A percentile compares a stretch with the other conserved stretches of the same genome.
Conservation (phyloP, 352 stramenopile genomes). For the Phytopythium mirpurense region DNA sequence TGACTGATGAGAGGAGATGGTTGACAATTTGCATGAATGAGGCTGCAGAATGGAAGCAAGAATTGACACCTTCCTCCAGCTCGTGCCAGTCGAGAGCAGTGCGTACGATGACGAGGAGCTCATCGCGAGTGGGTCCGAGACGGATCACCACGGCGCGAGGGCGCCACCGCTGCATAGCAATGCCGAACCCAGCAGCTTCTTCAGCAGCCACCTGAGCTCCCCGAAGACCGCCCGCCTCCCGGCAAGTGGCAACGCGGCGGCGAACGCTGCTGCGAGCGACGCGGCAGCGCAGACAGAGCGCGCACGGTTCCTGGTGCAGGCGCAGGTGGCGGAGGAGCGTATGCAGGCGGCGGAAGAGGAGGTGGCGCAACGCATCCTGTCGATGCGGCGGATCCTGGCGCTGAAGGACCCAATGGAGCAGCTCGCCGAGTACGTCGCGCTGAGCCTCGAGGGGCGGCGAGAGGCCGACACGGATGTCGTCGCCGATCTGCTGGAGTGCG, state of each 20-base stretch:
- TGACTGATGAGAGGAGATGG: too few relatives aligned
- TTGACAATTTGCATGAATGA: too few relatives aligned
- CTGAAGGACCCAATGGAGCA: conserved; percentile 55
- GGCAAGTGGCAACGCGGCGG: neutral
- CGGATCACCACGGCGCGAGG: neutral
- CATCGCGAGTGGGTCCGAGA: conserved; percentile 12
- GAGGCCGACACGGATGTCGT: conserved; percentile 32
- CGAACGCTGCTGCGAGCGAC: too few relatives aligned
- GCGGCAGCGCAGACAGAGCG: conserved; percentile 18
- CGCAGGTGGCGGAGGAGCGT: conserved; percentile 25
- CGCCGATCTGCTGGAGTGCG: conserved; percentile 46
- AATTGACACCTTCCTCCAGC: conserved; percentile 64
- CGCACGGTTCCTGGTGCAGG: conserved; percentile 31
- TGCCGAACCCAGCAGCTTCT: conserved; percentile 11
- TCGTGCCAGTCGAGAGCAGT: conserved; percentile 29
- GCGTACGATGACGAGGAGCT: conserved; percentile 52
- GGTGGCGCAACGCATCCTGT: conserved; percentile 38
- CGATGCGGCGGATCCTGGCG: conserved; percentile 50
- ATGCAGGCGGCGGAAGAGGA: conserved; percentile 31
- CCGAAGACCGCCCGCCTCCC: conserved; percentile 4
- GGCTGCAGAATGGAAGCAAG: neutral
- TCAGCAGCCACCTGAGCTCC: conserved; percentile 3
- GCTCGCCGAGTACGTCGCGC: conserved; percentile 50
- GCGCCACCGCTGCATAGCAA: neutral
- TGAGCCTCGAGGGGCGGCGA: conserved; percentile 31